Conservation (phyloP, 345 rosid species). For the Eucalyptus decipiens region DNA sequence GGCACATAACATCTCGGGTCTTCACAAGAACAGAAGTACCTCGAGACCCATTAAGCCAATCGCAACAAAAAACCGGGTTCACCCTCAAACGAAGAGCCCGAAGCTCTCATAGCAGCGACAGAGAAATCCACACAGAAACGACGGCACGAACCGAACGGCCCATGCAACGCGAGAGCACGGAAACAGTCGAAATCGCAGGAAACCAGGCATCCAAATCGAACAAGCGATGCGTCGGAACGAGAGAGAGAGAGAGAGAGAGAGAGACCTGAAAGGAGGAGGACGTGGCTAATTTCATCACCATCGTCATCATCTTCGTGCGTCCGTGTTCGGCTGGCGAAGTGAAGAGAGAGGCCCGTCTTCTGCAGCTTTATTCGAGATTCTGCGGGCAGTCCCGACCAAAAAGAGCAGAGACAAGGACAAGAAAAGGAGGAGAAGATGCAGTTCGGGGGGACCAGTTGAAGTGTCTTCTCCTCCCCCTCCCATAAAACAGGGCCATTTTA, state of each 20-base stretch:
- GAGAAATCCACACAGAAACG: neutral
- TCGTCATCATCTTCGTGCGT: neutral
- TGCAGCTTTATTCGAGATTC: neutral
- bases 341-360: neutral
- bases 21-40: neutral
- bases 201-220: neutral
- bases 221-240: neutral
- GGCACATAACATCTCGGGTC: neutral
- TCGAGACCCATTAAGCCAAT: neutral
- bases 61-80: neutral
- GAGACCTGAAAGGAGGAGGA: neutral
- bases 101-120: neutral
- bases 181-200: neutral
- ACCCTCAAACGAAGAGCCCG: neutral
- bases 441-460: neutral
- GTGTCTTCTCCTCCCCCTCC: neutral
- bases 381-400: neutral
- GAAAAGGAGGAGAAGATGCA: neutral
- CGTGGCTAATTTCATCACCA: neutral
- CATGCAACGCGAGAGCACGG: neutral
- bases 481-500: neutral
- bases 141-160: neutral
- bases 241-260: neutral
- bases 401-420: neutral
- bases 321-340: neutral